These are phyloP conservation scores for Crithidia expoeki DNA, from an alignment of 208 protist species.

Conservation along the genomic window DNA sequence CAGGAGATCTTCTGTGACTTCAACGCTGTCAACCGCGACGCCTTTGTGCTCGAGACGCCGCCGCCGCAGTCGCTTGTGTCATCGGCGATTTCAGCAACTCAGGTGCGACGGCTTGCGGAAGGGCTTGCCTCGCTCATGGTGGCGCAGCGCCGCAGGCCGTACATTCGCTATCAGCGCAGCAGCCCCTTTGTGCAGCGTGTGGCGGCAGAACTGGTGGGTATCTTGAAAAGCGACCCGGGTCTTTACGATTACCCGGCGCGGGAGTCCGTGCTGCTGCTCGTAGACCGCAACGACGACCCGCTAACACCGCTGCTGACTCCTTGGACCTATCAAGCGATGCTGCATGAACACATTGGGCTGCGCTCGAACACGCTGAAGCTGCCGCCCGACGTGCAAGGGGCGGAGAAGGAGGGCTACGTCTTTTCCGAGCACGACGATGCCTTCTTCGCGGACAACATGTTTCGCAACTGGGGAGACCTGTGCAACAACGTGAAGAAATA, in stretches of 20 bases:
- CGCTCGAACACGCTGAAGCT: constrained; percentile 91
- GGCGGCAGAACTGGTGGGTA: constrained; percentile 64
- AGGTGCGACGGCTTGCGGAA: constrained; percentile 58
- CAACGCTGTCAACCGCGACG: constrained; percentile 89
- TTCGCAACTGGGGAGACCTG: constrained; percentile 97
- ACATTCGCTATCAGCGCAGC: constrained; percentile 71
- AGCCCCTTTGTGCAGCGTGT: constrained; percentile 75
- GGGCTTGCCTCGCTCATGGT: constrained; percentile 82
- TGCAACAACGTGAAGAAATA: constrained; percentile 94
- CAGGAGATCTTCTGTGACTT: constrained; percentile 97
- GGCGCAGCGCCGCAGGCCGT: constrained; percentile 67
- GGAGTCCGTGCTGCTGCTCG: constrained; percentile 73
- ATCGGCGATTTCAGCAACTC: constrained; percentile 28
- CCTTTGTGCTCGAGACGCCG: constrained; percentile 65
- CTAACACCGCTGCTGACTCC: constrained; percentile 97
- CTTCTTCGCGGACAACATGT: constrained; percentile 96
- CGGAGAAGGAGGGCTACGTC: constrained; percentile 73
- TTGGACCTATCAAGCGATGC: constrained; percentile 99
- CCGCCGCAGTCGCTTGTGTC: constrained; percentile 50
- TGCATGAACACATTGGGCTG: constrained; percentile 97
- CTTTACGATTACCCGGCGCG: constrained; percentile 88
- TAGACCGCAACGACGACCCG: constrained; percentile 92
- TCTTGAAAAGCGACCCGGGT: constrained; percentile 77
- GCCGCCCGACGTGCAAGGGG: constrained; percentile 44
- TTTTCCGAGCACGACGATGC: constrained; percentile 92